Base-by-base conservation (phyloP, 352 stramenopile genomes). In the Pythium sukuiense region DNA sequence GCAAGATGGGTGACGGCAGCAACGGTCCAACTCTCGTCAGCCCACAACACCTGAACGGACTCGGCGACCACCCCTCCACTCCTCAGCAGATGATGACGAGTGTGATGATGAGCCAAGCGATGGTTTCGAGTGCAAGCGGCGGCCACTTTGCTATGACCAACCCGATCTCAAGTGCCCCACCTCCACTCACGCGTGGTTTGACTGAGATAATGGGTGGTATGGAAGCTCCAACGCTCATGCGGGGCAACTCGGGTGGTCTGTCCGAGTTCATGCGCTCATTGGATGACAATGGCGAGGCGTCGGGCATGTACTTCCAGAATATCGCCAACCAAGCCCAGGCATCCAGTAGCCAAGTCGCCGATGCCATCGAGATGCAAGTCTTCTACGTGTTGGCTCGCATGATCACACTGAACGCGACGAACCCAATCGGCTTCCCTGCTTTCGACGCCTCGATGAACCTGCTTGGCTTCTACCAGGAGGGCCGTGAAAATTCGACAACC, bases 391-490 rank as follows among this genome's bases (percentile, higher is more conserved):
- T 94, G 2, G 85, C 85, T 43, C 73, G 81, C 12, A 92, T 92
- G 83, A 81, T 89, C 39, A 88, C 82, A 26, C 69, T 94, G 12
- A 81, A 88, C 61, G 65, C 79, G 24, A 91, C 74, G 57, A 89
- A 85, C 54, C 73, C 81, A 16, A 90, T 91, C 53, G 85, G 85
- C 13, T 92, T 94, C 61, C 83, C 85, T 16, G 85, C 85, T 11
- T 94, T 92, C 64, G 85, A 94, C 37, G 65, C 72, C 6, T 65
- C 55, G 30, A 84, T 84, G 75, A 89, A 90, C 50, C 53, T 94
- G 56, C 77, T 94, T 13, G 85, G 85, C 2, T 94, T 94, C 55
- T 94, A 94, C 67, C 83, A 92, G 64, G 85, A 94, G 61, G 80
- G 71, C 0, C 77, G 81, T 0, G 82, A 92, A 43, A 86, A 76